Conservation (phyloP, 2,329 filamentous ascomycete genomes). For the Blumeria hordei region DNA sequence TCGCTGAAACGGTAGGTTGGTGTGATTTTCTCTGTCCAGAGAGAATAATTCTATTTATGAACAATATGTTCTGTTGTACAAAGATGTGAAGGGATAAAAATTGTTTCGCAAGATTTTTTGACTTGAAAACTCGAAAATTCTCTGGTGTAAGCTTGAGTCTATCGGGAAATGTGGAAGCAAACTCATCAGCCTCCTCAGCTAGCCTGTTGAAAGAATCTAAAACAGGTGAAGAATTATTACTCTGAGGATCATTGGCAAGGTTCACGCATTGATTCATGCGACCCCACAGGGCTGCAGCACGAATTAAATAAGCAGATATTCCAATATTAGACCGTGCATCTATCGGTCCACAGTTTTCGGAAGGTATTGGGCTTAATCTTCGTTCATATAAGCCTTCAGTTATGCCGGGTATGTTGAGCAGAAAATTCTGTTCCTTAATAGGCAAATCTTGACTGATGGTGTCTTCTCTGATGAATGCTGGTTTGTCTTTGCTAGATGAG, state of each 20-base stretch:
- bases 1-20: slow-evolving; percentile 41
- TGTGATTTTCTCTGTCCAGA: slow-evolving; percentile 36
- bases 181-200: slow-evolving; percentile 43
- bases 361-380: slow-evolving; percentile 31
- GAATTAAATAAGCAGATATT: slow-evolving; percentile 73
- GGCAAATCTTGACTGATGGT: slow-evolving; percentile 75
- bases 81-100: slow-evolving; percentile 83
- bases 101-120: slow-evolving; percentile 68
- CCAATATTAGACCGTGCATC: slow-evolving; percentile 73
- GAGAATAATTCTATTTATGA: slow-evolving; percentile 71
- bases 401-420: slow-evolving; percentile 69
- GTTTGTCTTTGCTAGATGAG: slow-evolving; percentile 79
- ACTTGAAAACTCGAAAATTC: slow-evolving; percentile 65
- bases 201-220: slow-evolving; percentile 55
- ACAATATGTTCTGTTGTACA: slow-evolving; percentile 71
- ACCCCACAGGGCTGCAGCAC: slow-evolving; percentile 71
- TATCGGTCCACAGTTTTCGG: slow-evolving; percentile 36
- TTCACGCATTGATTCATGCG: slow-evolving; percentile 76
- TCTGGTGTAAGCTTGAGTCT: slow-evolving; percentile 51
- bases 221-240: slow-evolving; percentile 59
- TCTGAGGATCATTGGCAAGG: slow-evolving; percentile 61
- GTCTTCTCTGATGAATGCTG: slow-evolving; percentile 75
- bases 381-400: slow-evolving; percentile 64
- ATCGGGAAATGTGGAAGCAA: slow-evolving; percentile 44
- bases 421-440: slow-evolving; percentile 72